These are phyloP conservation scores for Striga hermonthica DNA, from an alignment of 305 asterid species.

Conservation along the genomic window DNA sequence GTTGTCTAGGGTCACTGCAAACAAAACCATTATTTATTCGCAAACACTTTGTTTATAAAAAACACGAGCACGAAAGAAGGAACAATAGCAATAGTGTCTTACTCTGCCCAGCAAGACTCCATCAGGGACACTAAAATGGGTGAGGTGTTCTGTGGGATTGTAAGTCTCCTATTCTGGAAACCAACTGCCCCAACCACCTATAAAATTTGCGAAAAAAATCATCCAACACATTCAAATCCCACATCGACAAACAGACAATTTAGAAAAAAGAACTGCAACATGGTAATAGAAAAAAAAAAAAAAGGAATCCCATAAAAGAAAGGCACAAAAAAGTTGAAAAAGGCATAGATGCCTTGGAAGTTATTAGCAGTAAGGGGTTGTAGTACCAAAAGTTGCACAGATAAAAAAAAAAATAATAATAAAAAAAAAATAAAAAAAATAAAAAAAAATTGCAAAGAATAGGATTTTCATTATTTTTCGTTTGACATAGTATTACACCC, in stretches of 20 bases:
- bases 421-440: too few relatives aligned
- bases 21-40: neutral
- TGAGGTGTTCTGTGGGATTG: constrained; percentile 63
- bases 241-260: neutral
- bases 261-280: neutral
- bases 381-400: too few relatives aligned
- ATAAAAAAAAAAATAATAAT: too few relatives aligned
- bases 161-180: constrained; percentile 85
- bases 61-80: neutral
- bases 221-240: too few relatives aligned
- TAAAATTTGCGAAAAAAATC: constrained; percentile 1
- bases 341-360: too few relatives aligned
- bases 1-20: constrained; percentile 69
- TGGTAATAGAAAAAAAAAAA: too few relatives aligned
- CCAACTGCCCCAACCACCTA: constrained; percentile 99
- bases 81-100: constrained; percentile 33
- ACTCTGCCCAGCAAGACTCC: constrained; percentile 98
- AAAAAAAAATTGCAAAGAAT: too few relatives aligned
- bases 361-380: too few relatives aligned
- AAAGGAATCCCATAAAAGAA: neutral
- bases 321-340: too few relatives aligned
- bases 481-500: too few relatives aligned
- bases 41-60: too few relatives aligned
- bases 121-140: constrained; percentile 66
- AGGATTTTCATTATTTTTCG: too few relatives aligned